Evolutionary conservation across 768 basidiomycete genomes (phyloP).

Genomic region (Leucocoprinus birnbaumii): DNA sequence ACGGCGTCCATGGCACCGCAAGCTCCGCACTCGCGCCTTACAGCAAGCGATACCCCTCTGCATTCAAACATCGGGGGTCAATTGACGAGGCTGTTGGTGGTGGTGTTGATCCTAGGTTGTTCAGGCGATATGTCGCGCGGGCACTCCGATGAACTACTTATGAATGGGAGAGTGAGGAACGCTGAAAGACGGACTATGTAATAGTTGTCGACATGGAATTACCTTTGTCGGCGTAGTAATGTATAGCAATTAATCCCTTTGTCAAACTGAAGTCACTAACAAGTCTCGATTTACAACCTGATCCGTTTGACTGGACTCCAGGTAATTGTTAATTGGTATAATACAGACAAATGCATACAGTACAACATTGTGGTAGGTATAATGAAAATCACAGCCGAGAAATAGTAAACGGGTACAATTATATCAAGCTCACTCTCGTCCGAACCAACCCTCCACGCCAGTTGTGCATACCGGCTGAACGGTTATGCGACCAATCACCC

Average conservation of each 20-base stretch:
- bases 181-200: too few relatives aligned
- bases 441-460: conserved; percentile 85
- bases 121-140: conserved; percentile 10
- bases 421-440: conserved; percentile 79
- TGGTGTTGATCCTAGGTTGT: conserved; percentile 1
- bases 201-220: too few relatives aligned
- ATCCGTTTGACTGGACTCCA: too few relatives aligned
- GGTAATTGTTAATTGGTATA: too few relatives aligned
- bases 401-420: conserved; percentile 18
- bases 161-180: too few relatives aligned
- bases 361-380: not conserved
- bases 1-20: too few relatives aligned
- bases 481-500: conserved; percentile 74
- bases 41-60: not conserved
- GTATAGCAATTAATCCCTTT: too few relatives aligned
- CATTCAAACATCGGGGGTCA: not conserved
- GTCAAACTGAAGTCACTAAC: too few relatives aligned
- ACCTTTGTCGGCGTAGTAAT: too few relatives aligned
- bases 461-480: conserved; percentile 85
- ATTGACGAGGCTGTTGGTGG: not conserved
- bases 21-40: not conserved
- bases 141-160: not conserved
- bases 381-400: conserved; percentile 6
- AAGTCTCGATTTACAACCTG: too few relatives aligned
- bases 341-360: not conserved